Evolutionary conservation across 352 stramenopile genomes (phyloP), one percentile per base, ranked within the genome.

Genomic region (Pseudoperonospora humuli): DNA sequence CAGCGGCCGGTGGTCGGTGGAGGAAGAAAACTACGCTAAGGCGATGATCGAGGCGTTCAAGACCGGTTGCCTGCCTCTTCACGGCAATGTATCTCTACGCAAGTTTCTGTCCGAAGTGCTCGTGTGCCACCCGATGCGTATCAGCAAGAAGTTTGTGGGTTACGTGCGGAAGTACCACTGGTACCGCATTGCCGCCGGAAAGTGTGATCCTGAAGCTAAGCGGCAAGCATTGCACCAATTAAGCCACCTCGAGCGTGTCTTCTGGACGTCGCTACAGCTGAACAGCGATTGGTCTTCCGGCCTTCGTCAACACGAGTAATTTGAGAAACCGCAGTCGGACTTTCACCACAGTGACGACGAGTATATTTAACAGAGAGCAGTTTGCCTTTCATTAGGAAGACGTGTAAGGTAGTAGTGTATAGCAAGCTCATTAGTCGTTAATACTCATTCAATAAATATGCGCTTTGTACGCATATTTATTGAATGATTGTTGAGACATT

Each of bases 111-210:
- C 79, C 3, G 81, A 89, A 40, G 79, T 88, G 49, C 67, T 95
- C 8, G 70, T 90, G 43, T 95, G 84, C 57, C 76, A 92, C 51
- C 82, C 83, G 27, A 95, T 95, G 84, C 75, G 84, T 40, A 89
- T 95, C 54, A 94, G 81, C 50, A 95, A 95, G 57, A 95, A 95
- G 62, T 95, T 93, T 54, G 78, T 89, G 14, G 84, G 84, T 21
- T 86, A 87, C 38, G 78, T 90, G 23, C 84, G 74, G 54, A 95
- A 88, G 61, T 88, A 88, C 64, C 76, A 88, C 45, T 88, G 76
- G 76, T 88, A 88, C 53, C 75, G 70, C 40, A 84, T 84, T 46
- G 69, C 75, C 6, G 69, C 72, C 7, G 69, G 72, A 48, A 75
- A 77, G 41, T 76, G 67, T 32, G 69, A 84, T 18, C 59, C 69